Base-by-base conservation (phyloP, 306 rosid species). In the Cicer chorassanicum region DNA sequence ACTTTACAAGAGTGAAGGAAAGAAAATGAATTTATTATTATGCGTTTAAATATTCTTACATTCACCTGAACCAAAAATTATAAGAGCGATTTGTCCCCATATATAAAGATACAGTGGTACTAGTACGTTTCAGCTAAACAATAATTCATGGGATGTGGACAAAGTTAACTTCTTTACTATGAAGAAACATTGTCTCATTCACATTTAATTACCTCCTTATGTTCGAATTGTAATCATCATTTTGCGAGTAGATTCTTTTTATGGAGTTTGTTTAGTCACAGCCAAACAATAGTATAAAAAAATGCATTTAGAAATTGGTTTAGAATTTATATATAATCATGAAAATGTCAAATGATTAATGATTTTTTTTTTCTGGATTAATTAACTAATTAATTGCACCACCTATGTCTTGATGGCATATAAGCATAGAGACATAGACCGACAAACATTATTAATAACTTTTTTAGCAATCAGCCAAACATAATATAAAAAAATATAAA, bases 141-240 rank as follows among this genome's bases (percentile, higher is more conserved):
- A 53, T 43, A 63, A 62, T 61, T 81, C 62, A 59, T 19, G 9
- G 43, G 57, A 41, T 29, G 44, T 14, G 60, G 70, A 68, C 80
- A 41, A 67, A 62, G 39, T 60, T 66, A 63, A 66, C 46, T 12
- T 45, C 62, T 46, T 64, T 18, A 44, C 36, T 36, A 48, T 18
- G 1, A 21, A 14, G 9, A 49, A 67, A 48, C 70, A 40, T 45
- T 61, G 18, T 75, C 66, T 8, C 60, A 45, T 60, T 12, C 72
- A 14, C 50, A 2, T 12, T n/a, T 61, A 53, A 63, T 56, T 21
- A 21, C 24, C 24, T 21, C 53, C 5, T 34, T 18, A n/a, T n/a
- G n/a, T n/a, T 19, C 21, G 21, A 19, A 19, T 19, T 19, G n/a
- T 19, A 38, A 48, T 65, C 24, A 19, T 29, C 71, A 67, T 73